Evolutionary conservation across 1,284 basidiomycete species (phyloP).

Genomic region (Termitomyces sp.): DNA sequence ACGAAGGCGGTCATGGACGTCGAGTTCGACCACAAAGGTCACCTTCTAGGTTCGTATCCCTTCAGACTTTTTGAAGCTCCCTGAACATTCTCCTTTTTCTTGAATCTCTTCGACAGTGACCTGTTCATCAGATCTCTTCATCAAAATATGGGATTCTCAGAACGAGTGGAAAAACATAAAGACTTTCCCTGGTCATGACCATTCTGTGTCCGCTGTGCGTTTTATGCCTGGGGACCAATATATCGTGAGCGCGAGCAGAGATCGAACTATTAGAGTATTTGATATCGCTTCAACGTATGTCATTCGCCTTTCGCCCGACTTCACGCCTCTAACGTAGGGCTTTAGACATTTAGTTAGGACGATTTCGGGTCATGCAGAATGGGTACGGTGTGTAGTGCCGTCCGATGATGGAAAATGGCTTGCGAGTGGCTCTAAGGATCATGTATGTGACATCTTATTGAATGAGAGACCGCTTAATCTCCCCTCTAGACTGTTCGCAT

Average conservation of each 20-base stretch:
- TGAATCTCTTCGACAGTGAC: conserved; percentile 50
- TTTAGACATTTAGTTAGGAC: conserved; percentile 56
- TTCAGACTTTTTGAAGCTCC: background rate
- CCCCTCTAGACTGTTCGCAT: conserved; percentile 68
- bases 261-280: conserved; percentile 83
- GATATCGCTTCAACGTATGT: conserved; percentile 79
- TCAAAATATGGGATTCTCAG: conserved; percentile 88
- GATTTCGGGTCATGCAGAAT: conserved; percentile 53
- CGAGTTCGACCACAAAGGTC: conserved; percentile 84
- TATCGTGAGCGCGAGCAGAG: conserved; percentile 82
- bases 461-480: background rate
- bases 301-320: background rate
- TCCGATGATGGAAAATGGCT: conserved; percentile 74
- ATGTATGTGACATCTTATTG: conserved; percentile 41
- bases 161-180: conserved; percentile 88
- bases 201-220: conserved; percentile 79
- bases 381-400: conserved; percentile 62
- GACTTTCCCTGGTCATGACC: conserved; percentile 87
- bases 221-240: conserved; percentile 83
- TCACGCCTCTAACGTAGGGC: conserved; percentile 11
- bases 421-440: conserved; percentile 82
- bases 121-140: conserved; percentile 84
- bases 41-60: conserved; percentile 59
- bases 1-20: conserved; percentile 86
- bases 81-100: background rate